Base-by-base conservation (phyloP, 2,329 filamentous ascomycete genomes). In the Colletotrichum sp. region DNA sequence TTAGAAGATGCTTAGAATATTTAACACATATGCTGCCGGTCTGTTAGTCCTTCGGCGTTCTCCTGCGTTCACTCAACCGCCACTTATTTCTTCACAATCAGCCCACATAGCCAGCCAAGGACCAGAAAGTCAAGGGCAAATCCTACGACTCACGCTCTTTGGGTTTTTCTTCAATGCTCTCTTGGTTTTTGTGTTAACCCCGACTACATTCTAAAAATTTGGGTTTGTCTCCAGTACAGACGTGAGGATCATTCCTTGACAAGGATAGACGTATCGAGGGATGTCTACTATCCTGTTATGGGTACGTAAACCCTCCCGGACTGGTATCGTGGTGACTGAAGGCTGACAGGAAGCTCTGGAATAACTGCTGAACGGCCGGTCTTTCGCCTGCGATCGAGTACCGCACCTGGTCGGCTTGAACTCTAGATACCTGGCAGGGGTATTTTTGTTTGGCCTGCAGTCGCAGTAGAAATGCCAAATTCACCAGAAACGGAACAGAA, bases 151-250 rank as follows among this genome's bases (percentile, higher is more conserved):
- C 44, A 52, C n/a, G n/a, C 4, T 52, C n/a, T 22, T 22, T 22
- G 44, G 44, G 44, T 52, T 52, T 52, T n/a, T 52, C 6, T 13
- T 22, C 19, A 19, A 44, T 44, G 36, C 0, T 19, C 1, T 52
- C 22, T 52, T 52, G 44, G 44, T 8, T 13, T 25, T 52, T 13
- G 0, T 52, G n/a, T 13, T 8, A 22, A 22, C 22, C 44, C n/a
- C n/a, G 12, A 2, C 6, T 13, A 22, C n/a, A 7, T 22, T 0
- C 0, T 0, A 52, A 2, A 3, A 4, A 3, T 8, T 52, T 22
- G 44, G n/a, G 2, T 52, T 22, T 22, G 5, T 52, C 1, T 25
- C 22, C n/a, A 13, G 6, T 5, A 3, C 7, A 8, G 3, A 22
- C 44, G 3, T 22, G 12, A 22, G n/a, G 1, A 22, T 52, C 44